These are phyloP conservation scores for Linnemannia elongata DNA, from an alignment of 192 early-diverging fungal species.

Conservation along the genomic window DNA sequence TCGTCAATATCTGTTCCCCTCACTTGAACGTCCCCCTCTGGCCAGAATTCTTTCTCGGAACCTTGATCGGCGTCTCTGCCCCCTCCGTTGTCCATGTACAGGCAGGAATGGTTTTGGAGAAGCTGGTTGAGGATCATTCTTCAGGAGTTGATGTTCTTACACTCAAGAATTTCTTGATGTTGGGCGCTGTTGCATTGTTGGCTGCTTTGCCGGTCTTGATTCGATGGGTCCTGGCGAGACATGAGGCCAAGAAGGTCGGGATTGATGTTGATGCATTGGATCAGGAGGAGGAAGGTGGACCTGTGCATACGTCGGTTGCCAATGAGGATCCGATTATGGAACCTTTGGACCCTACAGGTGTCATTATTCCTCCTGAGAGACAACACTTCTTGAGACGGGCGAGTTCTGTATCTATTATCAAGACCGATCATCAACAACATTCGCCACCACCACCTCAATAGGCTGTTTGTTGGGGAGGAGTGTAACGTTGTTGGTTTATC, in stretches of 20 bases:
- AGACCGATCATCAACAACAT: slow-evolving; percentile 1
- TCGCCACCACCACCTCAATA: slow-evolving; percentile 1
- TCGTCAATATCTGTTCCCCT: slow-evolving; percentile 69
- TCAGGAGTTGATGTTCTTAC: slow-evolving; percentile 59
- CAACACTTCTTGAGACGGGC: slow-evolving; percentile 41
- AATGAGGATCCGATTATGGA: slow-evolving; percentile 42
- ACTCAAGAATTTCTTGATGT: slow-evolving; percentile 60
- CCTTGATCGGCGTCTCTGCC: slow-evolving; percentile 67
- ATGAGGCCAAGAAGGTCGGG: slow-evolving; percentile 53
- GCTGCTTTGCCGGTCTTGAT: slow-evolving; percentile 65
- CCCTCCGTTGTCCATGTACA: slow-evolving; percentile 70
- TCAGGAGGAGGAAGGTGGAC: slow-evolving; percentile 21
- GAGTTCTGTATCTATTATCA: slow-evolving; percentile 6
- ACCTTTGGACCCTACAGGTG: slow-evolving; percentile 48
- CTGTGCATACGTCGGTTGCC: neutral
- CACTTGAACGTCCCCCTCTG: slow-evolving; percentile 66
- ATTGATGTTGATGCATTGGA: slow-evolving; percentile 29
- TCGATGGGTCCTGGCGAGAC: slow-evolving; percentile 43
- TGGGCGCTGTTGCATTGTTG: slow-evolving; percentile 58
- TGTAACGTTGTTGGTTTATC: neutral
- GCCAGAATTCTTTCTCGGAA: slow-evolving; percentile 66
- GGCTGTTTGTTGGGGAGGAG: neutral
- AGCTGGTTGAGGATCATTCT: slow-evolving; percentile 60
- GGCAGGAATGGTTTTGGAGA: slow-evolving; percentile 67
- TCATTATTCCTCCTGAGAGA: slow-evolving; percentile 45